Evolutionary conservation across 306 rosid species (phyloP).

Genomic region (Ormosia semicastrata): DNA sequence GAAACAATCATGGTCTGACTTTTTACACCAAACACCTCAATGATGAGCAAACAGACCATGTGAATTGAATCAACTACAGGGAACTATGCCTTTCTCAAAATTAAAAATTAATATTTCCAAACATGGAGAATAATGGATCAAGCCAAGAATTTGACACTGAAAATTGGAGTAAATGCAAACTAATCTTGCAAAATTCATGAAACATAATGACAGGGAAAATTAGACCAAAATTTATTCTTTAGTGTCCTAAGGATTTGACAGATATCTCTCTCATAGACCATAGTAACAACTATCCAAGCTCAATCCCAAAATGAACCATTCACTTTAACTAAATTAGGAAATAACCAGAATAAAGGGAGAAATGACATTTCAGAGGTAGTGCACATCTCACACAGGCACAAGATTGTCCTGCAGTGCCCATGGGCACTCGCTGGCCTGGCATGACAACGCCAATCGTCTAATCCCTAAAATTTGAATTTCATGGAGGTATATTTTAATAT

Average conservation of each 20-base stretch:
- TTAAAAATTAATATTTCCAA: neutral
- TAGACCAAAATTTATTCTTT: neutral
- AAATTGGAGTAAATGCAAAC: neutral
- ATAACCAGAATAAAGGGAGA: neutral
- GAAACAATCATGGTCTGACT: neutral
- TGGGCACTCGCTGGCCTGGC: neutral
- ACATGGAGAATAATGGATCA: neutral
- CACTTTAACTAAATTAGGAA: neutral
- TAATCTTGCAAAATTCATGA: neutral
- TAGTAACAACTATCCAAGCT: neutral
- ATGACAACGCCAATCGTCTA: neutral
- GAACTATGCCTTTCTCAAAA: neutral
- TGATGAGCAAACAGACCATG: neutral
- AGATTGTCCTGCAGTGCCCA: too few species aligned
- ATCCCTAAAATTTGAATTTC: neutral
- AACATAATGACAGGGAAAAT: neutral
- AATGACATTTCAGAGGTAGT: neutral
- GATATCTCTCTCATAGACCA: neutral
- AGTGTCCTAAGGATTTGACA: neutral
- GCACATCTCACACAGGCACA: neutral
- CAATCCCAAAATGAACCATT: neutral
- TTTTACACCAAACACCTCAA: neutral
- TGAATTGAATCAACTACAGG: neutral
- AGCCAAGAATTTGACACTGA: neutral
- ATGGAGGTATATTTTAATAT: neutral